Percentiles rank a stretch among this genome's conserved stretches.
Evolutionary conservation across 1,284 basidiomycete genomes (phyloP).

Genomic region (Boletus putidus): DNA sequence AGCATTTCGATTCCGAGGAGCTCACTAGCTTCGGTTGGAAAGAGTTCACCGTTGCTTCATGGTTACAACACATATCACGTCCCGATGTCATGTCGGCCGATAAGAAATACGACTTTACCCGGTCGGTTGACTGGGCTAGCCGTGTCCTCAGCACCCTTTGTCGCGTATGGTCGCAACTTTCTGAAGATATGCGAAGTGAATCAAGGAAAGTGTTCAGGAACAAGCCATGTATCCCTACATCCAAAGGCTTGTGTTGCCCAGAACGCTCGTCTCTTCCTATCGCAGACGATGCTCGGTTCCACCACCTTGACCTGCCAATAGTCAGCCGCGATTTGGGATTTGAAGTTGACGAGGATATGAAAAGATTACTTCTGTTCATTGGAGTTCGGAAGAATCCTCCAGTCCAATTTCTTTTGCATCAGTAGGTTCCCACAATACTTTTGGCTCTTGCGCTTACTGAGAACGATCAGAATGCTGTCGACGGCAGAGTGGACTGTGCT

Average conservation of each 20-base stretch:
- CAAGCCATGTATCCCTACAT: constrained; percentile 7
- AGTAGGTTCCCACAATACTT: not conserved
- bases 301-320: not conserved
- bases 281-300: not conserved
- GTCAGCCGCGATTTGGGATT: not conserved
- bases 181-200: not conserved
- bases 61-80: not conserved
- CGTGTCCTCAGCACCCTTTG: not conserved
- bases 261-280: not conserved
- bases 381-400: not conserved
- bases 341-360: not conserved
- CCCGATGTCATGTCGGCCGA: not conserved
- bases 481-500: no score
- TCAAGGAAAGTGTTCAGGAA: not conserved
- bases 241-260: not conserved
- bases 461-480: not conserved
- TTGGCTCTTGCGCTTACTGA: not conserved
- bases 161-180: not conserved
- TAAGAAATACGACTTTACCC: not conserved
- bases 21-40: not conserved
- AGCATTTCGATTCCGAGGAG: not conserved
- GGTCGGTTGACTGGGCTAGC: not conserved
- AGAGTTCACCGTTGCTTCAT: constrained; percentile 1
- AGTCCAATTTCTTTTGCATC: not conserved
- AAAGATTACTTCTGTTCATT: not conserved